phyloP scores from a whole-genome alignment of 2,329 filamentous ascomycete genomes.

The Huntiella savannae region DNA sequence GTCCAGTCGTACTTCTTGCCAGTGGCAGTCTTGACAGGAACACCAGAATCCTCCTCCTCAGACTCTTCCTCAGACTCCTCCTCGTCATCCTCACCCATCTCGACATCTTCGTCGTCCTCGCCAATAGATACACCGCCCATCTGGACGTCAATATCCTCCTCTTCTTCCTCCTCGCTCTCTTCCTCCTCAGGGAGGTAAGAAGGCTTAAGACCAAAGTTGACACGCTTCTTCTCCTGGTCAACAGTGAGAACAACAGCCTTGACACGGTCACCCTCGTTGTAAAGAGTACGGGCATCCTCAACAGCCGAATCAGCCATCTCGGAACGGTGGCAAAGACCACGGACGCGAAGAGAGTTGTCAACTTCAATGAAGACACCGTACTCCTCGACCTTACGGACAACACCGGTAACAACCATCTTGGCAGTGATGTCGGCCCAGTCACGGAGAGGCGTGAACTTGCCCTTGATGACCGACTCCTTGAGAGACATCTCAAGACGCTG shows the following conservation, averaged over 20 bases:
- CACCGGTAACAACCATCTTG: slow-evolving; percentile 73
- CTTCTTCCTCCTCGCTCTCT: slow-evolving; percentile 27
- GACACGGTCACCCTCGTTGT: slow-evolving; percentile 77
- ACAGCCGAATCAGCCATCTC: slow-evolving; percentile 77
- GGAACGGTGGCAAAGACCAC: slow-evolving; percentile 78
- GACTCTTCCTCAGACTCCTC: slow-evolving; percentile 22
- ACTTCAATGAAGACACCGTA: slow-evolving; percentile 90
- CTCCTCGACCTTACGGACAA: slow-evolving; percentile 80
- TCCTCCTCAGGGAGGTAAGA: slow-evolving; percentile 58
- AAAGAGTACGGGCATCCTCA: slow-evolving; percentile 72
- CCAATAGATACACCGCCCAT: slow-evolving; percentile 26
- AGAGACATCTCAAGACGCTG: slow-evolving; percentile 70
- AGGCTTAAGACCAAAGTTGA: slow-evolving; percentile 83
- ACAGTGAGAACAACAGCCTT: slow-evolving; percentile 78
- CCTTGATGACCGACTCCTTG: slow-evolving; percentile 67
- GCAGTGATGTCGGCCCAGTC: slow-evolving; percentile 57
- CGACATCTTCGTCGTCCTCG: slow-evolving; percentile 21
- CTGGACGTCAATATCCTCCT: slow-evolving; percentile 29
- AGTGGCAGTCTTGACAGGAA: slow-evolving; percentile 18
- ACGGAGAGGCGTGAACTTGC: slow-evolving; percentile 55
- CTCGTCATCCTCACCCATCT: slow-evolving; percentile 20
- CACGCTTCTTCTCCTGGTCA: slow-evolving; percentile 52
- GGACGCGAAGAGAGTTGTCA: slow-evolving; percentile 72
- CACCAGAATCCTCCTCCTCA: slow-evolving; percentile 21
- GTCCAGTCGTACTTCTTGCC: slow-evolving; percentile 83